Base-by-base conservation (phyloP, 345 rosid genomes). In the Cardamine chenopodiifolia region DNA sequence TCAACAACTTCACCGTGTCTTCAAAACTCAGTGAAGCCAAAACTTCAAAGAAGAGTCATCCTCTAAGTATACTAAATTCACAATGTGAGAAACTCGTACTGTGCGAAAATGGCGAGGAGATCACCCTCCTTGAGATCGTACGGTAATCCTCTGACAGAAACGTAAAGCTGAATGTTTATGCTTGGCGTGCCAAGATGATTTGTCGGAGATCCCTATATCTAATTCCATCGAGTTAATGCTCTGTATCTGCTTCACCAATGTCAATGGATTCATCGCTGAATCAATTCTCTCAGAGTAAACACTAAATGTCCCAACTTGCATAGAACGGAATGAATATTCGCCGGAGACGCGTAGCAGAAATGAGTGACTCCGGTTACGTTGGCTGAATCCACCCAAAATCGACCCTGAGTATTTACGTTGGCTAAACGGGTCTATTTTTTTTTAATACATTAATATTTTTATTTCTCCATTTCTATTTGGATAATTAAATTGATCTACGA, bases 111-210 rank as follows among this genome's bases (percentile, higher is more conserved):
- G 25, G 25, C 25, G 25, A 23, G 25, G 25, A 23, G 25, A 23
- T 23, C 25, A 23, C 25, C 25, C 25, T 23, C 25, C 25, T 1
- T 23, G 25, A 23, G 25, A 23, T 23, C 25, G 25, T 23, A 23
- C 25, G 25, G 25, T 23, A 23, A 23, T 23, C 25, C 25, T 23
- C 25, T 2, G 25, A 23, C 25, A 2, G 25, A 23, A 39, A 91
- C 68, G 57, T 88, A 91, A 91, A 4, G 96, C 89, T 4, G 93
- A 91, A 17, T 85, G 86, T 71, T 84, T 91, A 82, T 86, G 88
- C 77, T 89, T 89, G 70, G 91, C 87, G 49, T 91, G 97, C 97
- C 93, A 91, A 6, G 92, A 89, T 3, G 96, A 96, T 1, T 81
- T 89, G n/a, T 91, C 93, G 14, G 93, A 86, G 6, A 34, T 83